A percentile compares a stretch with the other conserved stretches of the same genome.
phyloP scores from a whole-genome alignment of 768 basidiomycete species.

The Termitomyces sp. region DNA sequence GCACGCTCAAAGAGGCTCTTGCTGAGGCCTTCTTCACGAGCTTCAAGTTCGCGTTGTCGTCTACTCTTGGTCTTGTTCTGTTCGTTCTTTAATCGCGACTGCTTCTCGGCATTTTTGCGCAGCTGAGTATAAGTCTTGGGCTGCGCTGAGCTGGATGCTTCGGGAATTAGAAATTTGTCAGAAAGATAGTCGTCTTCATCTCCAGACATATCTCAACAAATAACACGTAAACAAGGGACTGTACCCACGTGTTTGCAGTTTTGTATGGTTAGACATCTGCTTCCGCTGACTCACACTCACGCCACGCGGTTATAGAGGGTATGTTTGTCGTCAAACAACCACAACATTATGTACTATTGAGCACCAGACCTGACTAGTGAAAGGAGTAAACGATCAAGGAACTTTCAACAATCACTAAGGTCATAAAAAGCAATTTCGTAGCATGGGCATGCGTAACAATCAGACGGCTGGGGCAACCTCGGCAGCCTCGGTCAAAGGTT shows the following conservation, averaged over 20 bases:
- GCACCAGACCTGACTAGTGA: conserved; percentile 37
- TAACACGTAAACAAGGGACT: conserved; percentile 14
- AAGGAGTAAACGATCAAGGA: conserved; percentile 11
- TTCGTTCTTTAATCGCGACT: conserved; percentile 58
- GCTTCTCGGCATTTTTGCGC: conserved; percentile 59
- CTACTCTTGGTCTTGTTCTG: conserved; percentile 59
- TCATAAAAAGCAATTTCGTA: conserved; percentile 30
- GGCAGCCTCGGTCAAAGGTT: conserved; percentile 22
- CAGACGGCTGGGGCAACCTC: conserved; percentile 20
- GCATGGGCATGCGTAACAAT: conserved; percentile 22
- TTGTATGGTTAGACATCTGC: neutral
- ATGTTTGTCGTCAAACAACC: conserved; percentile 15
- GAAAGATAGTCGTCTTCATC: conserved; percentile 78
- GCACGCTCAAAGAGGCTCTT: conserved; percentile 79
- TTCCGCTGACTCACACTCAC: neutral
- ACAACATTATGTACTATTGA: conserved; percentile 27
- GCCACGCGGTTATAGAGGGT: neutral
- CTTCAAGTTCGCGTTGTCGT: conserved; percentile 65
- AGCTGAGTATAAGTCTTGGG: conserved; percentile 66
- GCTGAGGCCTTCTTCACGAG: conserved; percentile 71
- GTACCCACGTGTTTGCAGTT: neutral
- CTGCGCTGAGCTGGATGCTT: conserved; percentile 25
- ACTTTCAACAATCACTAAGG: conserved; percentile 14
- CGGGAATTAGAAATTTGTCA: conserved; percentile 68
- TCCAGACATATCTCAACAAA: conserved; percentile 46